Evolutionary conservation across 2,329 filamentous ascomycete genomes (phyloP).

Genomic region (Apiospora pterosperma): DNA sequence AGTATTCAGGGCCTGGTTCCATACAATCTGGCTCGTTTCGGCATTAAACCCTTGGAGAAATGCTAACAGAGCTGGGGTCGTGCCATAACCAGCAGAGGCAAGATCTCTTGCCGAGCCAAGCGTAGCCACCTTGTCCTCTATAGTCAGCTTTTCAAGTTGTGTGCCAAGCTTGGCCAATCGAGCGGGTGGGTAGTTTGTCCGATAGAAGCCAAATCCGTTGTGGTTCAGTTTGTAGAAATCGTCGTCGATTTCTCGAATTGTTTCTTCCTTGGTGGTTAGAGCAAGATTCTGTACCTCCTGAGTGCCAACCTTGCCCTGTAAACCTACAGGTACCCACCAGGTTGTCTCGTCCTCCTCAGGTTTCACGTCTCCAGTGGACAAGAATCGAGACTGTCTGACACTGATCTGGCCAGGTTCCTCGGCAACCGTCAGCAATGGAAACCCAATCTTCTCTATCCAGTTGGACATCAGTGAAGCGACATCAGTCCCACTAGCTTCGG

Average conservation of each 20-base stretch:
- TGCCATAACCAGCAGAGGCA: constrained; percentile 81
- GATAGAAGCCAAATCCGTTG: constrained; percentile 83
- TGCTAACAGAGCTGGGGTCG: constrained; percentile 75
- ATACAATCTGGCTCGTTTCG: constrained; percentile 84
- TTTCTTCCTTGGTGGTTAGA: constrained; percentile 73
- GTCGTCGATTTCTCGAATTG: constrained; percentile 68
- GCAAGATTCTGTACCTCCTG: constrained; percentile 62
- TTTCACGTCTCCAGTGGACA: constrained; percentile 87
- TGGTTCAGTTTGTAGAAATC: constrained; percentile 94
- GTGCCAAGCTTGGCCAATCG: constrained; percentile 77
- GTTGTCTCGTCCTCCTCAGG: constrained; percentile 85
- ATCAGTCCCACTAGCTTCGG: constrained; percentile 82
- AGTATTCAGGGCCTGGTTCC: constrained; percentile 79
- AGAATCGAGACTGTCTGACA: constrained; percentile 82
- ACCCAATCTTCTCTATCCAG: constrained; percentile 95
- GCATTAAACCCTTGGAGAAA: constrained; percentile 80
- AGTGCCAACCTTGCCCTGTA: constrained; percentile 71
- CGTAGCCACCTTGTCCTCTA: constrained; percentile 89
- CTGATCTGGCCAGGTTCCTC: constrained; percentile 81
- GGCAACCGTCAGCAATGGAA: constrained; percentile 81
- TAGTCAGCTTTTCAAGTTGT: constrained; percentile 70
- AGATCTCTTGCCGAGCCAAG: constrained; percentile 87
- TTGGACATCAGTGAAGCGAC: constrained; percentile 84
- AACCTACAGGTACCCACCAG: constrained; percentile 92
- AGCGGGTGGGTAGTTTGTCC: constrained; percentile 87